These are phyloP conservation scores for Macaranga tanarius DNA, from an alignment of 441 rosid species.

Conservation along the genomic window DNA sequence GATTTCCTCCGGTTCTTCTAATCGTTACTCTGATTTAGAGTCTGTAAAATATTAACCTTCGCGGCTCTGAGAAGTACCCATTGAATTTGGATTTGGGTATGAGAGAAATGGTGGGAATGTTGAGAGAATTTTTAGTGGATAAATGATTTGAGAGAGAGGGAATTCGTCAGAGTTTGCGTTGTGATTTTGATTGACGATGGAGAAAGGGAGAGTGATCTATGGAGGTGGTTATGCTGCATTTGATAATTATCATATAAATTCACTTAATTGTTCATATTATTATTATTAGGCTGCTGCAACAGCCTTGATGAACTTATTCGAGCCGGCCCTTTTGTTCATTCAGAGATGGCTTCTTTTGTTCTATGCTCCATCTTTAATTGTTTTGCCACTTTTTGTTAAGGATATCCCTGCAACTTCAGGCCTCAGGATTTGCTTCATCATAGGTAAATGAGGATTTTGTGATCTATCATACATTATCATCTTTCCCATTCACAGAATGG, in stretches of 20 bases:
- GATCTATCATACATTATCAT: background rate
- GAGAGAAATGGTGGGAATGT: no score
- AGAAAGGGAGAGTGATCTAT: background rate
- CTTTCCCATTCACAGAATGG: constrained; percentile 52
- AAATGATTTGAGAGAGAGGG: background rate
- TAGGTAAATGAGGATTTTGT: constrained; percentile 38
- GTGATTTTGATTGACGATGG: background rate
- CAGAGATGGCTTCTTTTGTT: constrained; percentile 98
- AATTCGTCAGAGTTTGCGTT: background rate
- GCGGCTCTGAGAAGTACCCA: constrained; percentile 88
- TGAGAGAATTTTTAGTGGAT: background rate
- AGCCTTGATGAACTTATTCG: constrained; percentile 69
- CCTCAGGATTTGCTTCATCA: constrained; percentile 77
- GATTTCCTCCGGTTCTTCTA: constrained; percentile 41
- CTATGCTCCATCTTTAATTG: constrained; percentile 90
- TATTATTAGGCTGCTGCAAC: constrained; percentile 69
- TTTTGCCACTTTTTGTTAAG: constrained; percentile 82
- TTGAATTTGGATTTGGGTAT: constrained; percentile 8
- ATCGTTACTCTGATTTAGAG: constrained; percentile 58
- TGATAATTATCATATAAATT: no score
- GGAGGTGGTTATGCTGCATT: background rate
- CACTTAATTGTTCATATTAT: no score
- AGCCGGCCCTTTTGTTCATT: constrained; percentile 82
- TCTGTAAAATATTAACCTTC: constrained; percentile 70
- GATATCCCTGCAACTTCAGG: constrained; percentile 96